Evolutionary conservation across 768 basidiomycete species (phyloP), one percentile per base, ranked within the genome.

Genomic region (Suillus tomentosus): DNA sequence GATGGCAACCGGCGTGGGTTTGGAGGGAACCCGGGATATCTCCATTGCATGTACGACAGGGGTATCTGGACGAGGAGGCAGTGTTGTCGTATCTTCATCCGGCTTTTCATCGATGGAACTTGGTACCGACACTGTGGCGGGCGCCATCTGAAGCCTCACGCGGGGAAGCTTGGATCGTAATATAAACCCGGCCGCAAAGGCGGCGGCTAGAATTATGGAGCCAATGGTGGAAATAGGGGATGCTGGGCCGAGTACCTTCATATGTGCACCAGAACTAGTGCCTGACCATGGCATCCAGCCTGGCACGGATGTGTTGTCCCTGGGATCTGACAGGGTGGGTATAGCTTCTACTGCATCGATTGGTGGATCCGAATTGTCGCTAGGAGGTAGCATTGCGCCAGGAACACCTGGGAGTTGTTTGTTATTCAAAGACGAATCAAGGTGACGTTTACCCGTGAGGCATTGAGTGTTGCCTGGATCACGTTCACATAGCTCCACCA

Each of bases 381-480:
- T 68, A 42, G 76, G 77, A 19, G 76, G 73, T 10, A 65, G 65
- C 8, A 79, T 72, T 3, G 70, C 78, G 3, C 75, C 73, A 7
- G 83, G 82, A 0, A 84, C 84, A 3, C 85, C 87, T 62, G 90
- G 88, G 3, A 91, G 77, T 24, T 91, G 79, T 66, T 87, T 80
- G 6, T 82, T 85, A 68, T 81, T 84, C 14, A 82, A 81, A 15
- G 70, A 73, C 5, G 76, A 76, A 66, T 87, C 85, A 22, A 91
- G 74, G 22, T 72, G 75, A 8, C 85, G 79, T 54, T 89, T 81
- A 27, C 91, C 91, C 13, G 86, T 84, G 17, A 90, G 74, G 72
- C 91, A 92, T 11, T 82, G 80, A 5, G 80, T 77, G 70, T 90
- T 84, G 57, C 75, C 73, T 24, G 75, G 75, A 53, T 70, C 79